Conservation (phyloP, 2,329 filamentous ascomycete genomes). For the Aspergillus clavatus region DNA sequence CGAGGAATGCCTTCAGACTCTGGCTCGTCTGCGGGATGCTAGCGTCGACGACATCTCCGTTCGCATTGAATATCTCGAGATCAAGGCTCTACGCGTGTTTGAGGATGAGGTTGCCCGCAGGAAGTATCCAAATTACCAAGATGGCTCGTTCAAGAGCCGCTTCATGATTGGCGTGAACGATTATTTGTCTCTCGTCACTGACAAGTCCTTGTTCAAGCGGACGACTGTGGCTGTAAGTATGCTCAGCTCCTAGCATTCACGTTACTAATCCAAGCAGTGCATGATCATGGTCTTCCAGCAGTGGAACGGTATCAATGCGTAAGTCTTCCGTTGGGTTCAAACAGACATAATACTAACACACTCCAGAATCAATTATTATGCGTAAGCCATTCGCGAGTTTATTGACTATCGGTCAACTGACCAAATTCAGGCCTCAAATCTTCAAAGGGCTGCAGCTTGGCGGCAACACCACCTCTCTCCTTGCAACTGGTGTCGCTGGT, state of each 20-base stretch:
- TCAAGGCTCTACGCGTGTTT: slow-evolving; percentile 69
- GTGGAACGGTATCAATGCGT: slow-evolving; percentile 42
- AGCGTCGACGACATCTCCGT: slow-evolving; percentile 63
- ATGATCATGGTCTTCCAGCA: slow-evolving; percentile 42
- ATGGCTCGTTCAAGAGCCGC: slow-evolving; percentile 57
- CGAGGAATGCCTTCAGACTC: slow-evolving; percentile 58
- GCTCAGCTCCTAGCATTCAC: slow-evolving; percentile 39
- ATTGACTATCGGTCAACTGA: background rate
- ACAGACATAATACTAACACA: background rate
- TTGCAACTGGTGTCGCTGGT: slow-evolving; percentile 39
- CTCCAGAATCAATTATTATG: slow-evolving; percentile 37
- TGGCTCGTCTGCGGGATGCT: slow-evolving; percentile 62
- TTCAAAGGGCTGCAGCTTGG: slow-evolving; percentile 33
- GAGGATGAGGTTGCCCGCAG: slow-evolving; percentile 64
- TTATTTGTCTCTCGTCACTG: slow-evolving; percentile 29
- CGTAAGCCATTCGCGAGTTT: slow-evolving; percentile 16
- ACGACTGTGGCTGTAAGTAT: slow-evolving; percentile 39
- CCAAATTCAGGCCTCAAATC: slow-evolving; percentile 23
- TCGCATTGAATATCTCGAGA: slow-evolving; percentile 71
- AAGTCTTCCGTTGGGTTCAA: background rate
- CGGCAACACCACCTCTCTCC: slow-evolving; percentile 34
- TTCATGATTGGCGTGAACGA: slow-evolving; percentile 58
- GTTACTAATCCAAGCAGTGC: slow-evolving; percentile 59
- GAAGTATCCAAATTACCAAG: slow-evolving; percentile 61
- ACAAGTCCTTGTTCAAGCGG: slow-evolving; percentile 34